These are phyloP conservation scores for Paracamarosporium sp. DNA, from an alignment of 2,329 filamentous ascomycete species.

Conservation along the genomic window DNA sequence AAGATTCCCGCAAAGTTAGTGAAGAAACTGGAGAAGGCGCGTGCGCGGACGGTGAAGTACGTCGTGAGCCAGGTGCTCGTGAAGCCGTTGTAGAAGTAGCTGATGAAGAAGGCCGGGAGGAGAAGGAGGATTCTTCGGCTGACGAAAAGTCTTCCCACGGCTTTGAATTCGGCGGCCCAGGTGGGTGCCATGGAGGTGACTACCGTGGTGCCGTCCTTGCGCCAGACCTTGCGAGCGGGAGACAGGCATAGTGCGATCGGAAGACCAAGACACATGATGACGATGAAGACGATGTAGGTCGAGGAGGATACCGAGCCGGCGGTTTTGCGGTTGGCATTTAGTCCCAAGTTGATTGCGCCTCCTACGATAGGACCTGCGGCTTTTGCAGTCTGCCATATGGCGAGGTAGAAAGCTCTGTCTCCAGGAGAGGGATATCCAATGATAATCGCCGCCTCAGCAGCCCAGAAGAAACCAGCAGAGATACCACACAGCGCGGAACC, in stretches of 20 bases:
- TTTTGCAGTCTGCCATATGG: constrained; percentile 44
- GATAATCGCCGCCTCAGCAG: constrained; percentile 50
- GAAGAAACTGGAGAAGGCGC: constrained; percentile 45
- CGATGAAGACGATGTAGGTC: constrained; percentile 56
- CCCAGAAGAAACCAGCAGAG: constrained; percentile 52
- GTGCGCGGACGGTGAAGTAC: constrained; percentile 45
- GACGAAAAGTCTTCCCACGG: constrained; percentile 37
- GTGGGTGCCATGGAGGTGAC: constrained; percentile 30
- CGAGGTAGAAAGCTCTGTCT: constrained; percentile 46
- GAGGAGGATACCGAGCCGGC: constrained; percentile 47
- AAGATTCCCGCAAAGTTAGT: constrained; percentile 47
- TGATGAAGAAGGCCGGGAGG: constrained; percentile 45
- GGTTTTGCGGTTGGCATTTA: constrained; percentile 51
- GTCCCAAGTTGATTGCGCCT: constrained; percentile 57
- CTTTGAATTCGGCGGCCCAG: constrained; percentile 37
- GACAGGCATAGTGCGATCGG: constrained; percentile 53
- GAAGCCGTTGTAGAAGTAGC: constrained; percentile 48
- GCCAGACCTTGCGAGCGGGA: constrained; percentile 53
- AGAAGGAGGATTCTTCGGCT: constrained; percentile 40
- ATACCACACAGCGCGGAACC: constrained; percentile 48
- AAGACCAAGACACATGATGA: constrained; percentile 55
- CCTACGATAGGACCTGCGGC: constrained; percentile 54
- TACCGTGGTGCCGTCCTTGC: constrained; percentile 50
- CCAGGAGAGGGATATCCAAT: constrained; percentile 49
- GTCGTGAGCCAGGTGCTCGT: constrained; percentile 42